Percentiles rank a stretch among this genome's conserved stretches.
phyloP scores from a whole-genome alignment of 202 grass and related monocot genomes.

The Digitaria exilis region DNA sequence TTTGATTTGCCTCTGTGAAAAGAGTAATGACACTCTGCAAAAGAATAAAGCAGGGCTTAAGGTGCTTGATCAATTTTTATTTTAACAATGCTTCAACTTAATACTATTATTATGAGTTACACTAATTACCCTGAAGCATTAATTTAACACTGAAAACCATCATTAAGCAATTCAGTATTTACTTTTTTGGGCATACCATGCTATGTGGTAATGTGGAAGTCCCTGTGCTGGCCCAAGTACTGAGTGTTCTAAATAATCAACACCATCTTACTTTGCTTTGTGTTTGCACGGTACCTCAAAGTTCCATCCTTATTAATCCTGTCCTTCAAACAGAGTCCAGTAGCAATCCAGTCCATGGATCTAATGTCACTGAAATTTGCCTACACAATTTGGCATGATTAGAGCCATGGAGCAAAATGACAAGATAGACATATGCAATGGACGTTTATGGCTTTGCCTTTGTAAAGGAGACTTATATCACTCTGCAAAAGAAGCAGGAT shows the following conservation, averaged over 20 bases:
- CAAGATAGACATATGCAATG: neutral
- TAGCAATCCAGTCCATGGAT: neutral
- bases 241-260: neutral
- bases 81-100: neutral
- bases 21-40: neutral
- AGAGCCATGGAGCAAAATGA: neutral
- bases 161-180: neutral
- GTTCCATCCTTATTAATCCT: neutral
- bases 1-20: neutral
- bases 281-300: neutral
- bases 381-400: conserved; percentile 4
- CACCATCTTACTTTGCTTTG: neutral
- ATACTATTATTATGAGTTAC: neutral
- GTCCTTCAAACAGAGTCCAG: neutral
- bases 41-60: neutral
- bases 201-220: neutral
- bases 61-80: neutral
- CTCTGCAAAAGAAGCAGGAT: neutral
- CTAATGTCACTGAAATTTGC: no score
- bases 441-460: neutral
- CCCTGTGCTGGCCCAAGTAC: neutral
- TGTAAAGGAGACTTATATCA: neutral
- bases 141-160: neutral
- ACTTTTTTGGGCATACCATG: conserved; percentile 18
- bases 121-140: neutral